Evolutionary conservation across 148 eudicot species (phyloP), one percentile per base, ranked within the genome.

Genomic region (Heliamphora exappendiculata): DNA sequence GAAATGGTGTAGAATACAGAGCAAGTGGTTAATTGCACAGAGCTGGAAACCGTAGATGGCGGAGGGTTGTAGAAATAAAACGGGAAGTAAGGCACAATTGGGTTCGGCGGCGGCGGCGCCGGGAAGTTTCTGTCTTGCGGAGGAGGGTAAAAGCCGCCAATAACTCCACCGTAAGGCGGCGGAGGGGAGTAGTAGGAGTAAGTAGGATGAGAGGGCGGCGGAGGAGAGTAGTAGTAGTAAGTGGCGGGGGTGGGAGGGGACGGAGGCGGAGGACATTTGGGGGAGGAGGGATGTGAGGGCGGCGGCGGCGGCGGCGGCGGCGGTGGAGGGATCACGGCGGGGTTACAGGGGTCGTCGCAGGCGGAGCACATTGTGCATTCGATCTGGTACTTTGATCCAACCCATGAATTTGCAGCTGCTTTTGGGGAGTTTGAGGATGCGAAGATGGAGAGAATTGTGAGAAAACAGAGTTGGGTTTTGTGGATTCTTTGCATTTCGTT

Each of bases 81-180:
- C 7, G 94, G 94, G 42, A 88, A 90, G 78, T 90, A 90, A 0
- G 91, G 94, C 0, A 90, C 87, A 31, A 90, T 90, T 0, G 94
- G 94, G 81, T 90, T 90, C 6, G 94, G 94, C 1, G 94, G 94
- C 14, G 87, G 90, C 11, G 94, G 94, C 1, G 79, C 75, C 0
- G 86, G 78, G 11, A 77, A 85, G 44, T 60, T 82, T 0, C 31
- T 42, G 64, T 76, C 81, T 28, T 88, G 84, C 26, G 93, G 87
- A 5, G 87, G 75, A 29, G 78, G 84, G n/a, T n/a, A 81, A 11
- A 59, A 34, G 33, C n/a, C n/a, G n/a, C n/a, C n/a, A n/a, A n/a
- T n/a, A n/a, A n/a, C n/a, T n/a, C 70, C 67, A 66, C 73, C 72
- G 74, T 4, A 28, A 16, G 7, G 1, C 22, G 65, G 55, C 4